Evolutionary conservation across 2,329 filamentous ascomycete species (phyloP), one percentile per base, ranked within the genome.

Genomic region (Fusarium sacchari): DNA sequence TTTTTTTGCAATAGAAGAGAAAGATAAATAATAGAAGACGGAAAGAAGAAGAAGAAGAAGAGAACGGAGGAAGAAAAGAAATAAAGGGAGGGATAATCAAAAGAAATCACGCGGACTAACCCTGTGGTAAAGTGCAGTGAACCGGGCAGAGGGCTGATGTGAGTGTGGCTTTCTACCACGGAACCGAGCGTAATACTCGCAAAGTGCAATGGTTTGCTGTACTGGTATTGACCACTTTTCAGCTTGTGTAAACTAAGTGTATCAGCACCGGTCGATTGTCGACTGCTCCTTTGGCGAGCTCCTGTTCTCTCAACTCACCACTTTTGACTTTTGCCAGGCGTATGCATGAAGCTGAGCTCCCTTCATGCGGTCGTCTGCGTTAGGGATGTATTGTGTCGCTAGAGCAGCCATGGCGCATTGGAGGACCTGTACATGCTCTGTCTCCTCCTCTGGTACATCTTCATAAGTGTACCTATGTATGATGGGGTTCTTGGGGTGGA

Each of bases 361-460:
- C 73, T 84, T 84, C 64, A 82, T 81, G 64, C 87, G 86, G 77
- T 89, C 84, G 56, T 88, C 86, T 77, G 83, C 83, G 76, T 82
- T 80, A 55, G 82, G 79, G 60, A 88, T 80, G 67, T 84, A 86
- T 74, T 89, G 87, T 28, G 87, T 86, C 50, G 86, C 88, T 36
- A 89, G 78, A n/a, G 88, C 88, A 28, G 87, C 88, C 88, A 90
- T 89, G 67, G 87, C 86, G 68, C 84, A 88, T 20, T 81, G 83
- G 50, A 89, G 80, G 46, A 86, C 79, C 60, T 87, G 84, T 12
- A 79, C 40, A 34, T 81, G 79, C 60, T 86, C 84, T 9, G 80
- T 79, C 13, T 68, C 65, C 32, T 60, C 71, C 17, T 73, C 74
- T 11, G 76, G 68, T 24, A 79, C 79, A 32, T 79, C 81, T 63